These are phyloP conservation scores for Magnusiomyces fungicola DNA, from an alignment of 1,139 yeast species.

Conservation along the genomic window DNA sequence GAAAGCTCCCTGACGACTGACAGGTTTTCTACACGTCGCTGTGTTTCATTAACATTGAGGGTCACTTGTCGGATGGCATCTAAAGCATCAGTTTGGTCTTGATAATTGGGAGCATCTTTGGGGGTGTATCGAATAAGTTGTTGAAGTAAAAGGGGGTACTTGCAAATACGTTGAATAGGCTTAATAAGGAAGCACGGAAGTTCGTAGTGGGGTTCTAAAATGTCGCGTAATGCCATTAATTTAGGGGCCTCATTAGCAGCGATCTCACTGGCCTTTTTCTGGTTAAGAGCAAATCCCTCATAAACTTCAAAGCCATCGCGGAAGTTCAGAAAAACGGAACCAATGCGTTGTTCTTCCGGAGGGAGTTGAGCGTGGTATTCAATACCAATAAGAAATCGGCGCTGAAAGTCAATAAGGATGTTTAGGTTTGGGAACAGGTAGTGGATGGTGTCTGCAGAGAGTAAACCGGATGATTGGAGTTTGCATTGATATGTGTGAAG, in stretches of 20 bases:
- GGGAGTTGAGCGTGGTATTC: slow-evolving; percentile 82
- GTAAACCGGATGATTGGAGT: slow-evolving; percentile 53
- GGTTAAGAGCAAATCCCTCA: slow-evolving; percentile 82
- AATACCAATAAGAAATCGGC: slow-evolving; percentile 77
- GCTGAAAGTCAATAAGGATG: slow-evolving; percentile 84
- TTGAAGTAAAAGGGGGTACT: slow-evolving; percentile 76
- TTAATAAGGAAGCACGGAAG: slow-evolving; percentile 82
- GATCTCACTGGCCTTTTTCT: slow-evolving; percentile 76
- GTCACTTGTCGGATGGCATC: slow-evolving; percentile 69
- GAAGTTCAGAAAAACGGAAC: slow-evolving; percentile 73
- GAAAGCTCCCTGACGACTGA: slow-evolving; percentile 60
- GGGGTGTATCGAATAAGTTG: slow-evolving; percentile 66
- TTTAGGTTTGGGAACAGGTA: slow-evolving; percentile 79
- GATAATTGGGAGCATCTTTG: slow-evolving; percentile 46
- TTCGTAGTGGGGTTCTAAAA: slow-evolving; percentile 83
- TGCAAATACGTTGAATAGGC: slow-evolving; percentile 92
- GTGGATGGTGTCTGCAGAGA: slow-evolving; percentile 75
- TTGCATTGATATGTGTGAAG: slow-evolving; percentile 63
- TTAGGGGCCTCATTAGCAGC: slow-evolving; percentile 57
- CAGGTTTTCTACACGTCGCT: slow-evolving; percentile 83
- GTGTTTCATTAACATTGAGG: slow-evolving; percentile 87
- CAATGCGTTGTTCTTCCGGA: slow-evolving; percentile 71
- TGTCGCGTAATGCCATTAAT: slow-evolving; percentile 47
- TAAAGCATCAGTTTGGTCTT: slow-evolving; percentile 63
- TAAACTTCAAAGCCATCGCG: slow-evolving; percentile 78